Evolutionary conservation across 768 basidiomycete genomes (phyloP).

Genomic region (Lyophyllum shimeji): DNA sequence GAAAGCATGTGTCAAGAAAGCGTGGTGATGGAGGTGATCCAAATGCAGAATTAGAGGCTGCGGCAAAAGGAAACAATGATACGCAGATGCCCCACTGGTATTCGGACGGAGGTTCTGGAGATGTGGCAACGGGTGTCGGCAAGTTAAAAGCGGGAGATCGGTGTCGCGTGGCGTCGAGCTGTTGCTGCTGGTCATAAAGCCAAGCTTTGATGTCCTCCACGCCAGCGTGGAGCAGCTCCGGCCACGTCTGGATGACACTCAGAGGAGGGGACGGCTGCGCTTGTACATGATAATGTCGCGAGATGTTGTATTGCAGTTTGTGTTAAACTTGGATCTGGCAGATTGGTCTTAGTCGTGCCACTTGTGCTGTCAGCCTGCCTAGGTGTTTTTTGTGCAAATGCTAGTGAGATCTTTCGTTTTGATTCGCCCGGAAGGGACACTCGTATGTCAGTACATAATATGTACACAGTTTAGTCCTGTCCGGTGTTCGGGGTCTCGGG

Average conservation of each 20-base stretch:
- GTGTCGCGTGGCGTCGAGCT: not conserved
- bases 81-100: not conserved
- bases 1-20: not conserved
- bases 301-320: slow-evolving; percentile 22
- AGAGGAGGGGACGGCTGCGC: slow-evolving; percentile 22
- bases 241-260: slow-evolving; percentile 30
- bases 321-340: slow-evolving; percentile 20
- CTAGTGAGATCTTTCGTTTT: not conserved
- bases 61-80: not conserved
- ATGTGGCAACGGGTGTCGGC: slow-evolving; percentile 23
- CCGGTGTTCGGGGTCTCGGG: not conserved
- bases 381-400: not conserved
- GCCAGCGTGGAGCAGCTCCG: slow-evolving; percentile 22
- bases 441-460: too few relatives aligned
- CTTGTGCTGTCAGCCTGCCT: not conserved
- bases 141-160: slow-evolving; percentile 16
- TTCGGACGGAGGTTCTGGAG: slow-evolving; percentile 19
- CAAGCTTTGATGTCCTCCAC: slow-evolving; percentile 22
- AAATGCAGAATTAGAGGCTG: not conserved
- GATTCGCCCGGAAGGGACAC: not conserved
- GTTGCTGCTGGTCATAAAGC: slow-evolving; percentile 15
- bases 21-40: not conserved
- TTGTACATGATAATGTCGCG: slow-evolving; percentile 17
- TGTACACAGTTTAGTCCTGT: too few relatives aligned
- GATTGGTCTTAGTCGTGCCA: not conserved